Evolutionary conservation across 768 basidiomycete species (phyloP).

Genomic region (Lentinus tigrinus): DNA sequence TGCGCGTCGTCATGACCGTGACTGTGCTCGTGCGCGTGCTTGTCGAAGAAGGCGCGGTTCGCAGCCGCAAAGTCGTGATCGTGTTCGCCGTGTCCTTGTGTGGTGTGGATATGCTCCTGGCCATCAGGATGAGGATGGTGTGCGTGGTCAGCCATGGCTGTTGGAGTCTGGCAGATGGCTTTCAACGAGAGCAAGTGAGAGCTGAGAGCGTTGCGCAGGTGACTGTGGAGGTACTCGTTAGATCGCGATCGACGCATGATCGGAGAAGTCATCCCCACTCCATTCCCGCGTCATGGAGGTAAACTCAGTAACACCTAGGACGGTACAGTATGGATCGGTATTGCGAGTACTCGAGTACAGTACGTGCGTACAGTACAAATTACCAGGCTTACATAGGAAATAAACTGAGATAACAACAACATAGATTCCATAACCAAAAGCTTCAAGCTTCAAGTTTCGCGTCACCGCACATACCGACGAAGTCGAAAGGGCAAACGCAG

Average conservation of each 20-base stretch:
- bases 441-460: no score
- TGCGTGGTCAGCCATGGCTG: neutral
- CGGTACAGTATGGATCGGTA: no score
- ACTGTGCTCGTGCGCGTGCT: constrained; percentile 26
- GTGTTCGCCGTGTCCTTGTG: neutral
- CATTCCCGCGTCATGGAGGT: no score
- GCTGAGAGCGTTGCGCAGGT: neutral
- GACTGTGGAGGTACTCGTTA: no score
- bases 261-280: neutral
- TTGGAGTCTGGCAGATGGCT: neutral
- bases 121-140: neutral
- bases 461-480: no score
- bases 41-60: constrained; percentile 41
- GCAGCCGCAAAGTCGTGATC: constrained; percentile 28
- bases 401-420: no score
- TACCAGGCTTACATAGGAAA: no score
- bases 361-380: no score
- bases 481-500: no score
- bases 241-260: neutral
- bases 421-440: no score
- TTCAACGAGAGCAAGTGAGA: neutral
- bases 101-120: neutral
- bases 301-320: no score
- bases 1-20: constrained; percentile 12
- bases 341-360: no score